Conservation (phyloP, 306 rosid species). For the Arachis hypogaea region DNA sequence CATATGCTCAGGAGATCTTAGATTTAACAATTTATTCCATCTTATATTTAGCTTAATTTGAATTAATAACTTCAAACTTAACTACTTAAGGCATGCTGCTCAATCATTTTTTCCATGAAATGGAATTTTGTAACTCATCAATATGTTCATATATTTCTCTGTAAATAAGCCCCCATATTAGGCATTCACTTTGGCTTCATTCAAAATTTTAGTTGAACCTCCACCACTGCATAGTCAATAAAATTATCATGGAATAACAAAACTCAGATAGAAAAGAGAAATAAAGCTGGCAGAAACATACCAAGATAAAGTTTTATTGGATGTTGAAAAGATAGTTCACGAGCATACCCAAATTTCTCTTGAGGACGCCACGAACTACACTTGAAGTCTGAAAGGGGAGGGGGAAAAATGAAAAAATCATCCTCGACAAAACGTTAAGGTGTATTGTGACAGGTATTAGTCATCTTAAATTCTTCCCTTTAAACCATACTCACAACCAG, state of each 20-base stretch:
- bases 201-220: slow-evolving; percentile 25
- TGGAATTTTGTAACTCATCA: not conserved
- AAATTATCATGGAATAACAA: slow-evolving; percentile 30
- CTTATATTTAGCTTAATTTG: slow-evolving; percentile 3
- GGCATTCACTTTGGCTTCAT: slow-evolving; percentile 22
- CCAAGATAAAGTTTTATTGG: slow-evolving; percentile 96
- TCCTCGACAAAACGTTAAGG: slow-evolving; percentile 14
- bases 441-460: not conserved
- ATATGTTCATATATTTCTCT: not conserved
- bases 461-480: slow-evolving; percentile 24
- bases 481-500: slow-evolving; percentile 23
- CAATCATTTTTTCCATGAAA: slow-evolving; percentile 3
- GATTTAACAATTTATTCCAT: slow-evolving; percentile 2
- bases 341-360: slow-evolving; percentile 73
- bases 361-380: slow-evolving; percentile 73
- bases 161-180: slow-evolving; percentile 6
- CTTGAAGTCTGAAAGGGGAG: slow-evolving; percentile 60
- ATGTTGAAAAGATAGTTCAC: slow-evolving; percentile 86
- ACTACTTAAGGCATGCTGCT: slow-evolving; percentile 4
- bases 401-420: slow-evolving; percentile 17
- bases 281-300: slow-evolving; percentile 44
- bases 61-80: not conserved
- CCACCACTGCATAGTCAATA: slow-evolving; percentile 7
- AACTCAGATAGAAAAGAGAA: slow-evolving; percentile 9
- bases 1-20: not conserved